Percentiles rank a stretch among this genome's conserved stretches.
phyloP scores from a whole-genome alignment of 805 yeast species.

The Suhomyces xylopsoci region DNA sequence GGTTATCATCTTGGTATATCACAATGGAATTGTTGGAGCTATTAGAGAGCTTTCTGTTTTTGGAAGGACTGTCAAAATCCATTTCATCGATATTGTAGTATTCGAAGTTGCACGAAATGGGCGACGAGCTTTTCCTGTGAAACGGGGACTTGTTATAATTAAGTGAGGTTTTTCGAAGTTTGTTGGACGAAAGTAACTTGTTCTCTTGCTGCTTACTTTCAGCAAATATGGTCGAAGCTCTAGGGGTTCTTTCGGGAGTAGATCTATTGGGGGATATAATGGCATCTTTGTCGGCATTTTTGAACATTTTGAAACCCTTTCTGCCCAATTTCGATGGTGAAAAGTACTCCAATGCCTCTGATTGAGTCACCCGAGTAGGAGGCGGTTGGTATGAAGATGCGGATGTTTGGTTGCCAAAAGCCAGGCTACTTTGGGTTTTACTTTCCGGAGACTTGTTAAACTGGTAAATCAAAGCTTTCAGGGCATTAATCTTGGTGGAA shows the following conservation, averaged over 20 bases:
- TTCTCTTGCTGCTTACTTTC: background rate
- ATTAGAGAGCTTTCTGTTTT: constrained; percentile 23
- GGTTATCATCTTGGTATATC: constrained; percentile 22
- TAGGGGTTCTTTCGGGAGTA: constrained; percentile 10
- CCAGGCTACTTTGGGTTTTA: background rate
- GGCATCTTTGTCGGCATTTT: constrained; percentile 32
- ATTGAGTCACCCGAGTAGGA: background rate
- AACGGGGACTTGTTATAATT: constrained; percentile 13
- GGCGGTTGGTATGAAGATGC: background rate
- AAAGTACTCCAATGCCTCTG: constrained; percentile 8
- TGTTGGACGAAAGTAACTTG: constrained; percentile 5
- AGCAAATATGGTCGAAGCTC: constrained; percentile 2
- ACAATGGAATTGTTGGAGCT: constrained; percentile 18
- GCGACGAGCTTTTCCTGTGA: constrained; percentile 10
- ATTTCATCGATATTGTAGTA: constrained; percentile 27
- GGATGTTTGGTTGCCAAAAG: background rate
- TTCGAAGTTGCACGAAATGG: constrained; percentile 15
- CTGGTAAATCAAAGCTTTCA: constrained; percentile 9
- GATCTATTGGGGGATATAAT: constrained; percentile 29
- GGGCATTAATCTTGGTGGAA: constrained; percentile 9
- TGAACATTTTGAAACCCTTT: constrained; percentile 34
- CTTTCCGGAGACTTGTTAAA: constrained; percentile 7
- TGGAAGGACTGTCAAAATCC: constrained; percentile 29
- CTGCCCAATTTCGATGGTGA: constrained; percentile 29
- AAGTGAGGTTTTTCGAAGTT: constrained; percentile 13